Conservation (phyloP, 2,329 filamentous ascomycete species). For the Colletotrichum scovillei region DNA sequence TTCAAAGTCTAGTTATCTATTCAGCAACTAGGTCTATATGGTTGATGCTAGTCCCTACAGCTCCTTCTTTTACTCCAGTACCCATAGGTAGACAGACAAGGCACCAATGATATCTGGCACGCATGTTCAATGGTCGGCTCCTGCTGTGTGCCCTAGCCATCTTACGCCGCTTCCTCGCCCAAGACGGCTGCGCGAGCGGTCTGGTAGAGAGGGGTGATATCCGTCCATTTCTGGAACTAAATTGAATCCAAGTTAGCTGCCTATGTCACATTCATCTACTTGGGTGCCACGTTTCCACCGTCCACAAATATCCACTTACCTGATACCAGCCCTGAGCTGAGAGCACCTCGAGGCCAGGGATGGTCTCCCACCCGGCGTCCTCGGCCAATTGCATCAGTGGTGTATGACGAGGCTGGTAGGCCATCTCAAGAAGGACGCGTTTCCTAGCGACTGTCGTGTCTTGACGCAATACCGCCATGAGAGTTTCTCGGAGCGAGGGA, state of each 20-base stretch:
- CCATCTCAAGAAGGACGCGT: slow-evolving; percentile 89
- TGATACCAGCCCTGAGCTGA: slow-evolving; percentile 92
- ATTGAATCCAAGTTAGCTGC: slow-evolving; percentile 38
- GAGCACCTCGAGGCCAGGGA: slow-evolving; percentile 89
- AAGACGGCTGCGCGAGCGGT: slow-evolving; percentile 72
- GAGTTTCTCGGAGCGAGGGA: slow-evolving; percentile 70
- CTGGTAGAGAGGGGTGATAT: slow-evolving; percentile 78
- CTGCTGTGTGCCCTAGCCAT: neutral
- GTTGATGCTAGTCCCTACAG: neutral
- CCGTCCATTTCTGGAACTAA: slow-evolving; percentile 87
- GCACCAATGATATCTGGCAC: neutral
- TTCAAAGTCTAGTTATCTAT: too few relatives aligned
- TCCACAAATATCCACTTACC: slow-evolving; percentile 59
- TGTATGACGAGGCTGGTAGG: slow-evolving; percentile 89
- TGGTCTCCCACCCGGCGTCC: slow-evolving; percentile 81
- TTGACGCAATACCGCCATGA: slow-evolving; percentile 64
- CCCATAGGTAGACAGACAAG: too few relatives aligned
- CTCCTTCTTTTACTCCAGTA: too few relatives aligned
- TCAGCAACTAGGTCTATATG: too few relatives aligned
- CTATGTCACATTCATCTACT: neutral
- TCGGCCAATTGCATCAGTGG: slow-evolving; percentile 86
- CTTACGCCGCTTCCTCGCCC: slow-evolving; percentile 3
- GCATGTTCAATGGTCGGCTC: neutral
- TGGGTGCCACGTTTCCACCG: neutral
- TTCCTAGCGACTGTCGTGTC: slow-evolving; percentile 51